Percentiles rank a stretch among this genome's conserved stretches.
Evolutionary conservation across 495 filamentous ascomycete species (phyloP).

Genomic region (Hypoxylon fuscum): DNA sequence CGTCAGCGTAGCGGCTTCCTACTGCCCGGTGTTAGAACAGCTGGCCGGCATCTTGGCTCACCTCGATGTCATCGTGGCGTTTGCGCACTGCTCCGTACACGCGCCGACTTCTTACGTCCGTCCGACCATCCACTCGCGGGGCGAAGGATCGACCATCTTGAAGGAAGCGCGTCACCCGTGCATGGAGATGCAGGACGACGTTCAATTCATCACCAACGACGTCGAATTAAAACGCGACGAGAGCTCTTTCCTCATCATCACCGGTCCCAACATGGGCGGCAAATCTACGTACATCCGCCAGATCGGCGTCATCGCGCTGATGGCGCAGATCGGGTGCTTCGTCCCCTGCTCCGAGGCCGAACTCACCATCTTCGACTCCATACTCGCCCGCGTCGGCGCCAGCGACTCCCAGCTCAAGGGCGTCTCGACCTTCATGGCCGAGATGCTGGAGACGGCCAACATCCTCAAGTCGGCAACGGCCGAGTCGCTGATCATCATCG

Average conservation of each 20-base stretch:
- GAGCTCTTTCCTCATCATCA: constrained; percentile 95
- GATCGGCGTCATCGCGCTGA: constrained; percentile 95
- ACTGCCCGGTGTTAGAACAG: constrained; percentile 91
- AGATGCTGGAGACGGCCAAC: constrained; percentile 99
- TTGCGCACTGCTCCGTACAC: constrained; percentile 93
- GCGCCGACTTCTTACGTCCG: constrained; percentile 91
- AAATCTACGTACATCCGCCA: constrained; percentile 99
- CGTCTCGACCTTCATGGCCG: constrained; percentile 99
- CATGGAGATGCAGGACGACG: constrained; percentile 99
- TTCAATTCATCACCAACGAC: constrained; percentile 98
- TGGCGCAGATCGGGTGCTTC: constrained; percentile 98
- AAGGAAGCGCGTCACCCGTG: constrained; percentile 96
- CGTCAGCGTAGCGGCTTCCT: constrained; percentile 90
- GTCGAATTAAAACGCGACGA: constrained; percentile 81
- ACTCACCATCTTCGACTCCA: constrained; percentile 96
- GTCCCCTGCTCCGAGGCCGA: constrained; percentile 92
- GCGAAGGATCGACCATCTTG: constrained; percentile 87
- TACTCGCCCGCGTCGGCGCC: constrained; percentile 94
- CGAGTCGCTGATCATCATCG: constrained; percentile 96
- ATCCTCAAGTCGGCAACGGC: constrained; percentile 96
- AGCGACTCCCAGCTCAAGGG: constrained; percentile 97
- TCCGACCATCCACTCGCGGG: constrained; percentile 90
- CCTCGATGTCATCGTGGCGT: constrained; percentile 94
- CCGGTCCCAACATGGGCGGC: constrained; percentile 98
- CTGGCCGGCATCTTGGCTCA: constrained; percentile 90